Evolutionary conservation across 1,284 basidiomycete genomes (phyloP).

Genomic region (Microbotryomycetes sp.): DNA sequence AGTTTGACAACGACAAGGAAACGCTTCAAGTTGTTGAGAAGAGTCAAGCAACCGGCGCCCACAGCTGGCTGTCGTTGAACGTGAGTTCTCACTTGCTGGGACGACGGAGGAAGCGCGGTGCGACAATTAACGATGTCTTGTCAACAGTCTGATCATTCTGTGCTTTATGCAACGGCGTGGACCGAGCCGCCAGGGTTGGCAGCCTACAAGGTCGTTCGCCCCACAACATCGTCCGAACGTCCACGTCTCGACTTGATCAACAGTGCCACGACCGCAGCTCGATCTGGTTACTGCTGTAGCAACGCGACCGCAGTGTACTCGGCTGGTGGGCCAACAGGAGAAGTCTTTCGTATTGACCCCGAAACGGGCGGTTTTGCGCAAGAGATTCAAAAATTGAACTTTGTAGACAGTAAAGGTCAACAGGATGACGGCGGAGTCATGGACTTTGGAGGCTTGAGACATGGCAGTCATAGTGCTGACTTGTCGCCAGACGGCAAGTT

Average conservation of each 20-base stretch:
- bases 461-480: conserved; percentile 40
- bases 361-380: conserved; percentile 38
- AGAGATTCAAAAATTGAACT: conserved; percentile 34
- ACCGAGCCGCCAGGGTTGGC: conserved; percentile 37
- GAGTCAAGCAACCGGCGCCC: conserved; percentile 36
- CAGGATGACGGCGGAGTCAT: conserved; percentile 23
- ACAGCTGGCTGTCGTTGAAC: conserved; percentile 40
- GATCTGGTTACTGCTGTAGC: conserved; percentile 40
- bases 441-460: conserved; percentile 41
- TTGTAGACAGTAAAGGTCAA: conserved; percentile 28
- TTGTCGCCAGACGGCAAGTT: conserved; percentile 40
- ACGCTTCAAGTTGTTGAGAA: conserved; percentile 26
- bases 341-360: conserved; percentile 40
- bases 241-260: conserved; percentile 29
- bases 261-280: conserved; percentile 32
- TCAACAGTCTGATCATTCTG: conserved; percentile 17
- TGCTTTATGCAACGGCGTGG: conserved; percentile 41
- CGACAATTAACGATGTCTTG: not conserved
- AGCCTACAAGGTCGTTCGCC: conserved; percentile 31
- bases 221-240: not conserved
- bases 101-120: not conserved
- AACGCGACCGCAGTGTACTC: conserved; percentile 42
- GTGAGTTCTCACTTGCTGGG: conserved; percentile 5
- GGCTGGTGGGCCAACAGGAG: conserved; percentile 44
- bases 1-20: conserved; percentile 27